These are phyloP conservation scores for Moniliophthora roreri DNA, from an alignment of 1,284 basidiomycete genomes.

Conservation along the genomic window DNA sequence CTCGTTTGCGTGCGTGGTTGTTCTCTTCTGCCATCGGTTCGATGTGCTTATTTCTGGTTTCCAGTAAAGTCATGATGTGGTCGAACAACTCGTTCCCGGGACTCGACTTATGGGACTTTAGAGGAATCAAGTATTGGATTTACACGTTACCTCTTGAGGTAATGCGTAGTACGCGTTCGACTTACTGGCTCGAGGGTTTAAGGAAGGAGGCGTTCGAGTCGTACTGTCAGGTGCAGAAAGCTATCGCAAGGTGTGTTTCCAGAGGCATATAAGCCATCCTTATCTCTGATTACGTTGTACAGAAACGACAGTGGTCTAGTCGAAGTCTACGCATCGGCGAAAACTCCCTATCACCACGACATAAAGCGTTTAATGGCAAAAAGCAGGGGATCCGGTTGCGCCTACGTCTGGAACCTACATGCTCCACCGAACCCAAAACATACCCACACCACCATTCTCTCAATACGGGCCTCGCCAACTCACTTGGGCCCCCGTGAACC, in stretches of 20 bases:
- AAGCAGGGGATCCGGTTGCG: background rate
- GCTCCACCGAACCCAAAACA: conserved; percentile 2
- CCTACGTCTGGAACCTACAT: conserved; percentile 9
- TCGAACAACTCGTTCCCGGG: conserved; percentile 8
- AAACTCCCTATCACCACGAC: conserved; percentile 1
- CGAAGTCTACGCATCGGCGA: background rate
- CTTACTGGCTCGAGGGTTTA: conserved; percentile 4
- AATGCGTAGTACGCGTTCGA: background rate
- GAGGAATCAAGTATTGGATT: background rate
- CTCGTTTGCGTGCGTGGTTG: background rate
- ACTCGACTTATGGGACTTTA: background rate
- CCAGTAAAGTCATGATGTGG: conserved; percentile 3
- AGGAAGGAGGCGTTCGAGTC: conserved; percentile 6
- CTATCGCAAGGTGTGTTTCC: conserved; percentile 11
- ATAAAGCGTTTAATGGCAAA: conserved; percentile 3
- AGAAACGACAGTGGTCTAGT: conserved; percentile 7
- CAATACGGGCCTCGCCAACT: conserved; percentile 6
- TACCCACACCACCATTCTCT: conserved; percentile 8
- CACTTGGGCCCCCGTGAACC: conserved; percentile 49
- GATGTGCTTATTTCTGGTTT: background rate
- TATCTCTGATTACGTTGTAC: background rate
- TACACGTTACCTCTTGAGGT: conserved; percentile 3
- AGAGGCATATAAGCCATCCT: background rate
- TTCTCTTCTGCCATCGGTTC: background rate
- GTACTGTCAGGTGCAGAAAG: conserved; percentile 8